phyloP scores from a whole-genome alignment of 306 rosid genomes.

The Luffa acutangula region DNA sequence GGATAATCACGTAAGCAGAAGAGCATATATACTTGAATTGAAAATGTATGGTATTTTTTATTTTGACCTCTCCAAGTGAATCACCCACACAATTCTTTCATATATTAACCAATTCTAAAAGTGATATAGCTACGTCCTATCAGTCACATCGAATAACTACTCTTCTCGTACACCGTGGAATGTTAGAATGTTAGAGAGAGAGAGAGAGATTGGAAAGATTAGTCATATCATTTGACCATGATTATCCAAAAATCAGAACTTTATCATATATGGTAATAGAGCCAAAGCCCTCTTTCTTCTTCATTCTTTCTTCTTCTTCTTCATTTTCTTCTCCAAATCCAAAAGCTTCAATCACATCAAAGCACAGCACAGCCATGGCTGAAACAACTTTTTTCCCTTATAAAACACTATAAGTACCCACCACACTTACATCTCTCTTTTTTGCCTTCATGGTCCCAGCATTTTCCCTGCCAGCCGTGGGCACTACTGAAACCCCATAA shows the following conservation, averaged over 20 bases:
- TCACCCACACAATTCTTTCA: no score
- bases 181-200: no score
- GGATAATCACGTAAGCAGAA: no score
- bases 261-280: conserved; percentile 22
- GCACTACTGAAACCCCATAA: conserved; percentile 32
- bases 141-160: neutral
- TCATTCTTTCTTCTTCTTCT: neutral
- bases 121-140: neutral
- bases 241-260: neutral
- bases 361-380: conserved; percentile 9
- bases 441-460: conserved; percentile 53
- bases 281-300: conserved; percentile 16
- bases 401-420: conserved; percentile 5
- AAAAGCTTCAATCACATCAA: neutral
- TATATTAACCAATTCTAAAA: no score
- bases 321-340: neutral
- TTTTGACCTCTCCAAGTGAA: no score
- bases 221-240: conserved; percentile 28
- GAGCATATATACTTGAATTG: no score
- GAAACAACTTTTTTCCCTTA: conserved; percentile 23
- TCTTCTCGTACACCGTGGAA: neutral
- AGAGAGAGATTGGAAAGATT: conserved; percentile 11
- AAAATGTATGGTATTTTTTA: no score
- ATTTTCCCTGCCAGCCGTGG: conserved; percentile 37
- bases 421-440: conserved; percentile 10